A percentile compares a stretch with the other conserved stretches of the same genome.
These are phyloP conservation scores for Daldinia sp. DNA, from an alignment of 2,329 filamentous ascomycete species.

Conservation along the genomic window DNA sequence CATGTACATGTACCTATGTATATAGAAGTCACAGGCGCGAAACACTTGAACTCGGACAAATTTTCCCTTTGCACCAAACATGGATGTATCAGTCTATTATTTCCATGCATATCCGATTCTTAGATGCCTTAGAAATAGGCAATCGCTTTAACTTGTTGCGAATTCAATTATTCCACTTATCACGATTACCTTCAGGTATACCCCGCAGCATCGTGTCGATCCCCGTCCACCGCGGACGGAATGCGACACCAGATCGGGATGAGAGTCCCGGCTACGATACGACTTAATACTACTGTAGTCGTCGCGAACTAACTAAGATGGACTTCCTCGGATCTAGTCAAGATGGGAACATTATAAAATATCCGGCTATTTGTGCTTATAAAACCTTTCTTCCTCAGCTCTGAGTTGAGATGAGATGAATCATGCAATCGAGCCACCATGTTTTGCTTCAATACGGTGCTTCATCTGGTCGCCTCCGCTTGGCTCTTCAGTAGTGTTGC, in stretches of 20 bases:
- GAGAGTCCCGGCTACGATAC: slow-evolving; percentile 17
- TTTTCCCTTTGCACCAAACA: no score
- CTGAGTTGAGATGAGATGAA: slow-evolving; percentile 1
- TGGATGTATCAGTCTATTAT: no score
- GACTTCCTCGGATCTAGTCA: slow-evolving; percentile 19
- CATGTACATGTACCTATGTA: no score
- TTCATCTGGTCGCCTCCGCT: slow-evolving; percentile 31
- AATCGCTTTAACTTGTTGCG: no score
- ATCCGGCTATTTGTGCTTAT: slow-evolving; percentile 28
- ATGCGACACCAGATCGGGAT: slow-evolving; percentile 34
- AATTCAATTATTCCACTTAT: neutral
- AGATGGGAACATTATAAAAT: slow-evolving; percentile 25
- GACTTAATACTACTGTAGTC: slow-evolving; percentile 20
- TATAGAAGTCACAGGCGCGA: no score
- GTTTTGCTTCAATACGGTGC: slow-evolving; percentile 13
- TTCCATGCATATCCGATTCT: no score
- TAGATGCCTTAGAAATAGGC: no score
- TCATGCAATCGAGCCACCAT: slow-evolving; percentile 22
- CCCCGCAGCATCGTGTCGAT: slow-evolving; percentile 34
- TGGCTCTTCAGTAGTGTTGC: slow-evolving; percentile 32
- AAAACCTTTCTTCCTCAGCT: neutral
- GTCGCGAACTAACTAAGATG: slow-evolving; percentile 11
- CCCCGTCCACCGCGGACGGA: slow-evolving; percentile 14
- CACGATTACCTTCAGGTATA: slow-evolving; percentile 10
- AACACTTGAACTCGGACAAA: no score